Percentiles rank a stretch among this genome's conserved stretches.
Conservation (phyloP, 768 basidiomycete genomes). For the Steccherinum ochraceum region DNA sequence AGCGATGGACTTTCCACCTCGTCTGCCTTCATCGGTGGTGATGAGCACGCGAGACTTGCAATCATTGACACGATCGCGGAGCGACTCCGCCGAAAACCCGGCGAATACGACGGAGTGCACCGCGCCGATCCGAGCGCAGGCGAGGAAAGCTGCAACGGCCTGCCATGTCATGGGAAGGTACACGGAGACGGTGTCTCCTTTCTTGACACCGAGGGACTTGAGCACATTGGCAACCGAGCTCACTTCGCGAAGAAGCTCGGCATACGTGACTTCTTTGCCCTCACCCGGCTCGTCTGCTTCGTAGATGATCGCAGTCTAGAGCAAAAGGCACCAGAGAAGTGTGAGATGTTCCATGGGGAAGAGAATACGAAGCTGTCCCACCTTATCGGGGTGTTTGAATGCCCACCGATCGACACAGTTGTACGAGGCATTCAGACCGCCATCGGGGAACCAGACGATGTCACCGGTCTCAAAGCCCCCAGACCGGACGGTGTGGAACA, state of each 20-base stretch:
- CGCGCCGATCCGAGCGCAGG: slow-evolving; percentile 95
- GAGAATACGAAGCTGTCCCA: slow-evolving; percentile 17
- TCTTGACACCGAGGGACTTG: slow-evolving; percentile 83
- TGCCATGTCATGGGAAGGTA: slow-evolving; percentile 97
- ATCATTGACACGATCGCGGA: slow-evolving; percentile 88
- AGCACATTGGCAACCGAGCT: slow-evolving; percentile 89
- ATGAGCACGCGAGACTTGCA: slow-evolving; percentile 89
- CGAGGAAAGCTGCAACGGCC: slow-evolving; percentile 92
- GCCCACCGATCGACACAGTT: slow-evolving; percentile 98
- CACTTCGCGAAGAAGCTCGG: slow-evolving; percentile 85
- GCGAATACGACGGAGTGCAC: slow-evolving; percentile 97
- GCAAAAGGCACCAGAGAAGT: slow-evolving; percentile 4
- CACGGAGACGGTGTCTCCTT: slow-evolving; percentile 91
- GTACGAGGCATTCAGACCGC: slow-evolving; percentile 87
- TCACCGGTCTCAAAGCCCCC: slow-evolving; percentile 84
- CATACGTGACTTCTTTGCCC: slow-evolving; percentile 70
- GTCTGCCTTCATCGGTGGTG: slow-evolving; percentile 89
- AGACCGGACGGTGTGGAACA: slow-evolving; percentile 80
- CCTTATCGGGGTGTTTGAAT: slow-evolving; percentile 81
- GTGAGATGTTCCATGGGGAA: neutral
- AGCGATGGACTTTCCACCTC: slow-evolving; percentile 93
- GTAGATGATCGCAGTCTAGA: slow-evolving; percentile 90
- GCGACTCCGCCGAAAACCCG: slow-evolving; percentile 91
- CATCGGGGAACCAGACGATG: slow-evolving; percentile 95
- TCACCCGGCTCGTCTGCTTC: slow-evolving; percentile 93